Evolutionary conservation across 2,329 filamentous ascomycete species (phyloP).

Genomic region (Ceratocystis eucalypticola): DNA sequence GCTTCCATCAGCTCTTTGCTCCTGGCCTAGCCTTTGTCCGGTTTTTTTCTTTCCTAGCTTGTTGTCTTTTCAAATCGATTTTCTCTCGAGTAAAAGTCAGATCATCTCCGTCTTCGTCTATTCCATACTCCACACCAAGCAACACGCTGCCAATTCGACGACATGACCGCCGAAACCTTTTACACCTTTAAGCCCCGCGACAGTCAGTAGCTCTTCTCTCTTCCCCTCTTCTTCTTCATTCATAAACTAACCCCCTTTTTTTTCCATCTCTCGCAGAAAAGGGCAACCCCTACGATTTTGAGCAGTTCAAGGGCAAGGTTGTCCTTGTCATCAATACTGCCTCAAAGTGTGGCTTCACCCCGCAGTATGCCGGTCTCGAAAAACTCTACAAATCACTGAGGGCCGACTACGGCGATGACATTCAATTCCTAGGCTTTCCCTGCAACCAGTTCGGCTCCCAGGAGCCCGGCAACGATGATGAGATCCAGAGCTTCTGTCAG

Average conservation of each 20-base stretch:
- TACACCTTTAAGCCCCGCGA: slow-evolving; percentile 77
- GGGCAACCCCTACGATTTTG: slow-evolving; percentile 56
- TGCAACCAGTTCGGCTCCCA: slow-evolving; percentile 96
- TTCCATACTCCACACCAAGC: not conserved
- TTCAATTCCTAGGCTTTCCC: slow-evolving; percentile 85
- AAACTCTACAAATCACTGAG: slow-evolving; percentile 71
- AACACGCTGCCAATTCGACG: slow-evolving; percentile 1
- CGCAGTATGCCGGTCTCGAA: slow-evolving; percentile 85
- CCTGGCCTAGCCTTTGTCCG: not conserved
- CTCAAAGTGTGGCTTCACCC: slow-evolving; percentile 97
- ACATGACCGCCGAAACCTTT: slow-evolving; percentile 32
- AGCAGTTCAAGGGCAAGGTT: slow-evolving; percentile 74
- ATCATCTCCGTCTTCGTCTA: not conserved
- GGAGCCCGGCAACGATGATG: slow-evolving; percentile 71
- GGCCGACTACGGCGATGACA: slow-evolving; percentile 56
- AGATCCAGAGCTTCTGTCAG: slow-evolving; percentile 76
- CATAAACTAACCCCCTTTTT: slow-evolving; percentile 9
- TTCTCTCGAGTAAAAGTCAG: not conserved
- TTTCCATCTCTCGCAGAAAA: slow-evolving; percentile 27
- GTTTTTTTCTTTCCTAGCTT: not conserved
- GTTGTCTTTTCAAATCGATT: not conserved
- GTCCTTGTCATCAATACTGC: slow-evolving; percentile 95
- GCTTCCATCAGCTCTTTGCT: too few species aligned
- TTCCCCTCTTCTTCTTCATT: not conserved
- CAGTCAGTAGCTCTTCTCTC: slow-evolving; percentile 40